A percentile compares a stretch with the other conserved stretches of the same genome.
Evolutionary conservation across 306 rosid species (phyloP).

Genomic region (Dicorynia guianensis): DNA sequence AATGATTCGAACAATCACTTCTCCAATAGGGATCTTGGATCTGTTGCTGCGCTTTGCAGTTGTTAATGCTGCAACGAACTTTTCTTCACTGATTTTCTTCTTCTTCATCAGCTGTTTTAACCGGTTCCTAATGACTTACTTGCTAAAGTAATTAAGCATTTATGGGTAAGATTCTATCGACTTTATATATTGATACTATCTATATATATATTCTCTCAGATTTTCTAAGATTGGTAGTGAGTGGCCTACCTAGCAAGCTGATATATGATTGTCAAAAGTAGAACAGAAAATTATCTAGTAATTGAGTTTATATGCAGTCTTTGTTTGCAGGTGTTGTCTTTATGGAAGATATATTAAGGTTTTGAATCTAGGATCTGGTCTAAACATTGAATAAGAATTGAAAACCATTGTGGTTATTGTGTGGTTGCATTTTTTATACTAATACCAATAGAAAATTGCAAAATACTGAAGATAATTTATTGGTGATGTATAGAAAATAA

Average conservation of each 20-base stretch:
- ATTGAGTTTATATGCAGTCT: background rate
- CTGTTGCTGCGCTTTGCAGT: constrained; percentile 12
- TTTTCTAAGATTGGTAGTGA: too few relatives aligned
- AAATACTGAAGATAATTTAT: too few relatives aligned
- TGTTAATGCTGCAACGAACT: background rate
- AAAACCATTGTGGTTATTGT: background rate
- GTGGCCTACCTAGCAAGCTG: background rate
- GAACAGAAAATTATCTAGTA: background rate
- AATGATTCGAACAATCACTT: constrained; percentile 47
- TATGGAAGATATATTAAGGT: background rate
- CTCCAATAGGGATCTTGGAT: constrained; percentile 18
- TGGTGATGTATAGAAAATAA: too few relatives aligned
- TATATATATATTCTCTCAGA: too few relatives aligned
- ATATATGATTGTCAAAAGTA: background rate
- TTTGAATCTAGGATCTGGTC: constrained; percentile 4
- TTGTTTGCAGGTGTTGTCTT: background rate
- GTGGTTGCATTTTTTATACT: background rate
- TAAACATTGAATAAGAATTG: background rate
- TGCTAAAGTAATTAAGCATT: background rate
- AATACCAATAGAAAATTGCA: too few relatives aligned
- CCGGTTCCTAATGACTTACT: background rate
- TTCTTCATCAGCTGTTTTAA: background rate
- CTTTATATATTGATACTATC: background rate
- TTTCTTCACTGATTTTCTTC: background rate
- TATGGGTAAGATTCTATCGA: constrained; percentile 20